Evolutionary conservation across 2,329 filamentous ascomycete genomes (phyloP).

Genomic region (Plenodomus biglobosus): DNA sequence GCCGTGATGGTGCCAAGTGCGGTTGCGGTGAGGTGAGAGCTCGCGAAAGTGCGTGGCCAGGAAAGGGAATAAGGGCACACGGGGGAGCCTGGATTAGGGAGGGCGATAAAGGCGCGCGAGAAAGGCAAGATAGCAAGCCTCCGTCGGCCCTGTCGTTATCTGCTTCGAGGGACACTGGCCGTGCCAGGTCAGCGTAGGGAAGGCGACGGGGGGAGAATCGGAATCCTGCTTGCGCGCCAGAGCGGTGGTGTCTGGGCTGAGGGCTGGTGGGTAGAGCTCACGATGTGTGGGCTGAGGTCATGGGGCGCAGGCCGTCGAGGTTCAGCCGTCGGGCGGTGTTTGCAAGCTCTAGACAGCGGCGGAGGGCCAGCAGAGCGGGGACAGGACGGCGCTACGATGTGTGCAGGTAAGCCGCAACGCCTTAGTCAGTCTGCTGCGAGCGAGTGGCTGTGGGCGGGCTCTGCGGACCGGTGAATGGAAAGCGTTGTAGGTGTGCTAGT

Average conservation of each 20-base stretch:
- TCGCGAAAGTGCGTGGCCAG: constrained; percentile 4
- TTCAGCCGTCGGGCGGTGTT: constrained; percentile 1
- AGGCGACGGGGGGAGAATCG: constrained; percentile 39
- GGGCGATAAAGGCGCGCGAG: constrained; percentile 50
- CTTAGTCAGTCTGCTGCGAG: constrained; percentile 24
- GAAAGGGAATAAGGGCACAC: constrained; percentile 11
- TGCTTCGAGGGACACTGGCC: constrained; percentile 34
- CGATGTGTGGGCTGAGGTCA: constrained; percentile 22
- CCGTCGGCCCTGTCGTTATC: constrained; percentile 45
- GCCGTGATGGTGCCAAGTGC: constrained; percentile 20
- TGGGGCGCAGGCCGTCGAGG: constrained; percentile 12
- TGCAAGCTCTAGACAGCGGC: constrained; percentile 8
- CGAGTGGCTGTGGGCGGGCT: constrained; percentile 20
- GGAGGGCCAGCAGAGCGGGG: constrained; percentile 29
- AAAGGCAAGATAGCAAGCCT: constrained; percentile 50
- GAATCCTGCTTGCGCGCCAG: constrained; percentile 44
- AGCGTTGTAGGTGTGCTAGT: constrained; percentile 23
- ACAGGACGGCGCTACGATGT: constrained; percentile 16
- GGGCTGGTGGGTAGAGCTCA: constrained; percentile 19
- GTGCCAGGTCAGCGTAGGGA: constrained; percentile 30
- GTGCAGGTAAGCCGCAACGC: constrained; percentile 20
- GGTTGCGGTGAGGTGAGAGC: constrained; percentile 15
- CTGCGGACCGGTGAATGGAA: constrained; percentile 32
- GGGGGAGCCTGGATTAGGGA: constrained; percentile 42
- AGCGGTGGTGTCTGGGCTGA: constrained; percentile 31